Evolutionary conservation across 768 basidiomycete species (phyloP).

Genomic region (Infundibulicybe gibba): DNA sequence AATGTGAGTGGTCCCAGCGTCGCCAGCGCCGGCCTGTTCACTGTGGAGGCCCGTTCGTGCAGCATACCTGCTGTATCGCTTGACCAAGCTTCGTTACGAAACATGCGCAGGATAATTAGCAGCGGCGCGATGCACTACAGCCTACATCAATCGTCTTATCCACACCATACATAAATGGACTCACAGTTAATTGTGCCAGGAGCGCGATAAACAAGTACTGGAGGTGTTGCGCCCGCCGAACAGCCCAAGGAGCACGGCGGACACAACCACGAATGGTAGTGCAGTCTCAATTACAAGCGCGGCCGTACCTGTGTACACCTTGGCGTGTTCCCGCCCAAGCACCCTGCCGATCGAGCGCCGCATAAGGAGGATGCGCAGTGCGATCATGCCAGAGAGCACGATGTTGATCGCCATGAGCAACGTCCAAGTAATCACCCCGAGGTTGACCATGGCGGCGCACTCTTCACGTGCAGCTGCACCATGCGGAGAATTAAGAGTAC

Average conservation of each 20-base stretch:
- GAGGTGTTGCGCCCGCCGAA: constrained; percentile 14
- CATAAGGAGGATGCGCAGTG: constrained; percentile 24
- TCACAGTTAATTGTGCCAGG: constrained; percentile 19
- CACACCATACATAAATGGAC: not conserved
- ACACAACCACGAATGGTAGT: constrained; percentile 28
- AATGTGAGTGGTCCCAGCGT: too few species aligned
- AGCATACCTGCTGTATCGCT: constrained; percentile 13
- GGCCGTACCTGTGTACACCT: constrained; percentile 23
- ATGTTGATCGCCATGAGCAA: constrained; percentile 27
- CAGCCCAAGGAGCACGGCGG: constrained; percentile 19
- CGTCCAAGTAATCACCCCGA: constrained; percentile 26
- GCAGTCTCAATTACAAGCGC: constrained; percentile 31
- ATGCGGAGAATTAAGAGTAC: constrained; percentile 27
- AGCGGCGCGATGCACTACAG: constrained; percentile 28
- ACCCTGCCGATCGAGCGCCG: constrained; percentile 14
- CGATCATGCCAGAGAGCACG: constrained; percentile 25
- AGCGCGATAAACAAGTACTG: constrained; percentile 19
- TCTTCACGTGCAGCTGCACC: constrained; percentile 23
- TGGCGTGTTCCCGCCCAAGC: constrained; percentile 20
- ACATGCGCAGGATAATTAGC: constrained; percentile 28
- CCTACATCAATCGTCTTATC: too few species aligned
- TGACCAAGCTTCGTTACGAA: constrained; percentile 25
- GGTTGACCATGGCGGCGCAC: constrained; percentile 18
- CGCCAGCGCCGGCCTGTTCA: too few species aligned
- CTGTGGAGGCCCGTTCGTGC: too few species aligned